Evolutionary conservation across 73 alveolate species (phyloP).

Genomic region (Paraurostyla sp.): DNA sequence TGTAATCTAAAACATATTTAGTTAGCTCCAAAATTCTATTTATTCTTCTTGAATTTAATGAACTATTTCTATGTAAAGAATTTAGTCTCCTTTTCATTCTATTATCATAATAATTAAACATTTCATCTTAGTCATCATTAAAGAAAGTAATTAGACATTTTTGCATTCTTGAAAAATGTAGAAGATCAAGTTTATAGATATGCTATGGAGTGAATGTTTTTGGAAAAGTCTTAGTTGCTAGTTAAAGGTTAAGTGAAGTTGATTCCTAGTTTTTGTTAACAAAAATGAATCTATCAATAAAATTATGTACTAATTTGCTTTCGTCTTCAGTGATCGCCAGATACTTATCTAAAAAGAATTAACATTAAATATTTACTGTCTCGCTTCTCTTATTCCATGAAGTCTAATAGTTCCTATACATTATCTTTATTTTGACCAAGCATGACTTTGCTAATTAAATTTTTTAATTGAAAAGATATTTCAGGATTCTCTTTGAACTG

Average conservation of each 20-base stretch:
- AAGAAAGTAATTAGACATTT: conserved; percentile 54
- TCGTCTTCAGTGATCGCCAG: conserved; percentile 29
- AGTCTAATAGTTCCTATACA: background rate
- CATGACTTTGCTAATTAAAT: background rate
- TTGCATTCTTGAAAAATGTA: conserved; percentile 55
- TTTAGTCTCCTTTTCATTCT: conserved; percentile 52
- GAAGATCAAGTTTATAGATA: conserved; percentile 28
- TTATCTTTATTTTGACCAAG: background rate
- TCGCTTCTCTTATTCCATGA: conserved; percentile 5
- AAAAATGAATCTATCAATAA: conserved; percentile 4
- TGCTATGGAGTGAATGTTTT: conserved; percentile 28
- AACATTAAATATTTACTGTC: background rate
- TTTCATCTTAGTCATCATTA: conserved; percentile 71
- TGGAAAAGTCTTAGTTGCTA: conserved; percentile 67
- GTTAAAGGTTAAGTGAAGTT: conserved; percentile 27
- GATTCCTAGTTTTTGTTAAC: background rate
- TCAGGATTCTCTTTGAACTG: background rate
- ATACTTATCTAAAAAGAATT: too few species aligned
- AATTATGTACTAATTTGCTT: background rate
- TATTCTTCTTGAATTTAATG: background rate
- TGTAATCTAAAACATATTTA: conserved; percentile 24
- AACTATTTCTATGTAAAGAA: background rate
- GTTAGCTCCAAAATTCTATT: conserved; percentile 6
- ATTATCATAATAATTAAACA: conserved; percentile 64
- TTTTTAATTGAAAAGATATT: background rate